Evolutionary conservation across 768 basidiomycete species (phyloP), one percentile per base, ranked within the genome.

Genomic region (Tubosaeta sp.): DNA sequence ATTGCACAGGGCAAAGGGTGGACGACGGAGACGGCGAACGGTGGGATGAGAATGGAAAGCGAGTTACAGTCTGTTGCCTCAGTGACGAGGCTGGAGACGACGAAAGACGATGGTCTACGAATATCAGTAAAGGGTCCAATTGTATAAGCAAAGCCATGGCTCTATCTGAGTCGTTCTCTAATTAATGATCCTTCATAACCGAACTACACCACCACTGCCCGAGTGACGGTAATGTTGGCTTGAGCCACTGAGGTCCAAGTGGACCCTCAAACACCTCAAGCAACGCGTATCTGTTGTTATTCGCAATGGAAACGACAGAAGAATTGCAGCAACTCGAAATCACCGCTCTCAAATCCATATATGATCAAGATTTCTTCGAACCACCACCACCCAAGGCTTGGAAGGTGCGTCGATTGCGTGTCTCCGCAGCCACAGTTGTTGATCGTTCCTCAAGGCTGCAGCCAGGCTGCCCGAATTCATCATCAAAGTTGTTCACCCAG

Each of bases 321-420:
- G 85, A 88, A 74, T 75, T 77, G 65, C 80, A 79, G 66, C 74
- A 76, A 54, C 70, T 74, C 59, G 90, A 93, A 76, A 86, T 92
- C 56, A 86, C 84, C 45, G 87, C 83, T 29, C 75, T 92, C 56
- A 80, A 82, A 66, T 85, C 88, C 54, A 93, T 92, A 55, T 92
- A 87, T 71, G 85, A 77, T 59, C 80, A 86, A 55, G 84, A 91
- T 62, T 91, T 89, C 62, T 76, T 83, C 25, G 80, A 86, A 61
- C 79, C 78, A 50, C 85, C 84, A 19, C 83, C 88, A 14, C 85
- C 86, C 31, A 89, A 82, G 63, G 90, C 81, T 46, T 93, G 91
- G 90, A 91, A 90, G 79, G 89, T 88, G 35, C 11, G 53, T 49
- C 19, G 5, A 14, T 8, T 9, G 31, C 19, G 71, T 66, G 9